Evolutionary conservation across 495 filamentous ascomycete species (phyloP), one percentile per base, ranked within the genome.

Genomic region (Pseudevernia furfuracea): DNA sequence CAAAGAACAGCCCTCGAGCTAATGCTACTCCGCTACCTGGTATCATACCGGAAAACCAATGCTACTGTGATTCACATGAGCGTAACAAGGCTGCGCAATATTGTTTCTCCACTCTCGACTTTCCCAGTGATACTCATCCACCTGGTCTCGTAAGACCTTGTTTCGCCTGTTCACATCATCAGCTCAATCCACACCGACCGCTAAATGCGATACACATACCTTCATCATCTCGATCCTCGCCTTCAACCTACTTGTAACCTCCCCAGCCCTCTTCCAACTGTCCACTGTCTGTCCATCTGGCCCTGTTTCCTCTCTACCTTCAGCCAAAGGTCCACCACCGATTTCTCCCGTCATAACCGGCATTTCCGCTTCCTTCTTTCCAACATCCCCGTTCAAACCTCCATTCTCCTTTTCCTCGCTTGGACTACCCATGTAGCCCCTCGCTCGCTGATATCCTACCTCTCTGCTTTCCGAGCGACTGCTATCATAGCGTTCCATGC

Each of bases 201-300:
- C 8, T 43, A 39, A 25, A 39, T 14, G 30, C 48, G 41, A 28
- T 25, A 43, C 53, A 74, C 82, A 55, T 68, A 88, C 86, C 83
- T 89, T 89, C 86, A 89, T 89, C 74, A 86, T 79, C 81, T 99
- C 95, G 74, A 99, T 99, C 75, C 93, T 83, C 52, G 92, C 88
- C 80, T 97, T 99, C 71, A 99, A 76, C 75, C 94, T 91, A 74
- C 89, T 97, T 48, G 95, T 99, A 15, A 99, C 95, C 78, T 99
- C 95, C n/a, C 94, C 94, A 37, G 95, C 95, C 69, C 95, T 79
- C 79, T 92, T 95, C 92, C 94, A 99, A 73, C 91, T 97, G 76
- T 97, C 94, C 55, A 91, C 88, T 17, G 85, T 87, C 53, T 85
- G 83, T 12, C 71, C 71, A 55, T 72, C 68, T n/a, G 65, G 72